Percentiles rank a stretch among this genome's conserved stretches.
Conservation (phyloP, 441 rosid genomes). For the Pelargonium australe region DNA sequence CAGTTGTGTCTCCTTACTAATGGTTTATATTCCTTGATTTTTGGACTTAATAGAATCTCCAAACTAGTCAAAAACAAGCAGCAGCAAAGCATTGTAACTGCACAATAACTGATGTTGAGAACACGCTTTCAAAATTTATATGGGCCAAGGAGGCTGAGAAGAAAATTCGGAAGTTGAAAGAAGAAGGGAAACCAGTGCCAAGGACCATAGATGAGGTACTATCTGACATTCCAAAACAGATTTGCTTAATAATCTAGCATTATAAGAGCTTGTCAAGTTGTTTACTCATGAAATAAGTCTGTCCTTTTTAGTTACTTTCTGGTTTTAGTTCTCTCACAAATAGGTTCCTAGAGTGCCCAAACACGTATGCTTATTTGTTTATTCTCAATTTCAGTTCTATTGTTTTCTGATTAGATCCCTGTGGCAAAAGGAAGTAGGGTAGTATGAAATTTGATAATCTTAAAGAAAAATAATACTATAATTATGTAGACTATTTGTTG, state of each 20-base stretch:
- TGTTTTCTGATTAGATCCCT: neutral
- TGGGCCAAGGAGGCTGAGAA: constrained; percentile 84
- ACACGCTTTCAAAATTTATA: constrained; percentile 62
- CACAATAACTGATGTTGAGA: constrained; percentile 77
- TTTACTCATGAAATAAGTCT: neutral
- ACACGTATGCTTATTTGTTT: neutral
- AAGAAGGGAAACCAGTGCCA: constrained; percentile 80
- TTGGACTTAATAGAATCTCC: constrained; percentile 50
- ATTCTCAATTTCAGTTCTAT: neutral
- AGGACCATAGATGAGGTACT: constrained; percentile 75
- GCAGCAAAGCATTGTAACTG: constrained; percentile 76
- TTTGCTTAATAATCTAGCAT: neutral
- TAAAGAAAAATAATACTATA: too few relatives aligned
- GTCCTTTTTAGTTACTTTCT: neutral
- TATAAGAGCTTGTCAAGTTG: neutral
- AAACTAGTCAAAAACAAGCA: constrained; percentile 68
- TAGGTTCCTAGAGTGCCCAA: neutral
- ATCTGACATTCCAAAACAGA: constrained; percentile 1
- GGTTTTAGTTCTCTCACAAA: neutral
- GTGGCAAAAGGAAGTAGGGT: neutral
- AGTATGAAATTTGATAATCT: neutral
- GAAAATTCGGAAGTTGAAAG: constrained; percentile 55
- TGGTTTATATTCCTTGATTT: constrained; percentile 50
- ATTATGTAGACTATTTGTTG: neutral
- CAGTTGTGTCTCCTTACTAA: too few relatives aligned